Evolutionary conservation across 768 basidiomycete species (phyloP).

Genomic region (Filobasidium wieringae): DNA sequence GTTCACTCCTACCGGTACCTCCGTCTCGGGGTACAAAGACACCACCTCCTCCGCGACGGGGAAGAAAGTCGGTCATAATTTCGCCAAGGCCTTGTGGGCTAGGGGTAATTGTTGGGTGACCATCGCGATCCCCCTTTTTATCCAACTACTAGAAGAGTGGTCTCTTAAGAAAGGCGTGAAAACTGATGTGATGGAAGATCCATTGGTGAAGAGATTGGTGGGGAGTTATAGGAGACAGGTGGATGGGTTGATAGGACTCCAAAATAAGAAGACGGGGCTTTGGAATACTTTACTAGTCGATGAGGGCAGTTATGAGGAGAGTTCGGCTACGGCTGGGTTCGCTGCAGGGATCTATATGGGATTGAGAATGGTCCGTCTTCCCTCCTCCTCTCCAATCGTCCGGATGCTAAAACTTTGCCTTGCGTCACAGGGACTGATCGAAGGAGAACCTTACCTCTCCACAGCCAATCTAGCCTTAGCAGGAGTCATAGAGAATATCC

Average conservation of each 20-base stretch:
- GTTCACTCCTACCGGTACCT: conserved; percentile 22
- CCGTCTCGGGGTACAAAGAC: no score
- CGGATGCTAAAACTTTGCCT: neutral
- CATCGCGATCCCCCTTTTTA: conserved; percentile 40
- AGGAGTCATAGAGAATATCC: conserved; percentile 43
- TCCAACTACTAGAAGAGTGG: conserved; percentile 40
- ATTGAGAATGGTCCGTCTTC: conserved; percentile 8
- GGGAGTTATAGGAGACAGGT: conserved; percentile 44
- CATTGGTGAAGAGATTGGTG: conserved; percentile 42
- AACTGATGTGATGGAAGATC: conserved; percentile 41
- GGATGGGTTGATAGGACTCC: conserved; percentile 44
- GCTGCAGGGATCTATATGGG: conserved; percentile 27
- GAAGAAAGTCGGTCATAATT: conserved; percentile 20
- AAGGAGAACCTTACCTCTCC: conserved; percentile 11
- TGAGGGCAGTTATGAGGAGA: conserved; percentile 47
- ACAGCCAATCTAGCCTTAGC: conserved; percentile 19
- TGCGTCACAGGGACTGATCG: conserved; percentile 13
- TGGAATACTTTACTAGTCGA: conserved; percentile 52
- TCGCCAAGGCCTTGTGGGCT: conserved; percentile 45
- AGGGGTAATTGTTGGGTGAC: conserved; percentile 48
- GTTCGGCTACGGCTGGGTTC: conserved; percentile 29
- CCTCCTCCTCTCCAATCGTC: neutral
- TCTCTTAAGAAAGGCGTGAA: conserved; percentile 1
- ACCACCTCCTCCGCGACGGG: no score
- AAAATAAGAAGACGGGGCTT: conserved; percentile 44